phyloP scores from a whole-genome alignment of 352 stramenopile species.

The Pythium volutum region DNA sequence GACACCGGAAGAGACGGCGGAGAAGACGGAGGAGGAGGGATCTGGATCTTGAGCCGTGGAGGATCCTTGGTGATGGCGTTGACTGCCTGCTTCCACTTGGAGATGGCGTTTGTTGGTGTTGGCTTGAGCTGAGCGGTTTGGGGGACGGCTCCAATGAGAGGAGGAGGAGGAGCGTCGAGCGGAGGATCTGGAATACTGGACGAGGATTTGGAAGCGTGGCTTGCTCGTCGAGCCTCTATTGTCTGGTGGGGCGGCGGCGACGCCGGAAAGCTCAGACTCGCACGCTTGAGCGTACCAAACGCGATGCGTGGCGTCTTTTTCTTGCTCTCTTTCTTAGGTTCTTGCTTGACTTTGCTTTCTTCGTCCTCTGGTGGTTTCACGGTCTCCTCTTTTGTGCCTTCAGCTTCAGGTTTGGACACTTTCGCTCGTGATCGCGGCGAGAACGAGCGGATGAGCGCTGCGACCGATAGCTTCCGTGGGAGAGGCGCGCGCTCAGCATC shows the following conservation, averaged over 20 bases:
- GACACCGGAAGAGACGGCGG: background rate
- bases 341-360: background rate
- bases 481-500: background rate
- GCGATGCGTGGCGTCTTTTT: constrained; percentile 15
- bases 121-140: background rate
- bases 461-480: constrained; percentile 17
- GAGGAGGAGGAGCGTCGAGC: background rate
- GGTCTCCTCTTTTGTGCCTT: background rate
- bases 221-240: background rate
- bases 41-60: constrained; percentile 14
- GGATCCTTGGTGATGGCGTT: constrained; percentile 3
- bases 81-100: constrained; percentile 20
- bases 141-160: background rate
- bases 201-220: background rate
- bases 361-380: background rate
- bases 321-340: constrained; percentile 15
- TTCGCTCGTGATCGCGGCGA: constrained; percentile 18
- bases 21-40: constrained; percentile 3
- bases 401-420: background rate
- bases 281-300: constrained; percentile 51
- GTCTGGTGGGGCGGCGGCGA: background rate
- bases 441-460: constrained; percentile 21
- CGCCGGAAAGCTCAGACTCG: constrained; percentile 27
- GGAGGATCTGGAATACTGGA: background rate
- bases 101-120: background rate